These are phyloP conservation scores for Tephrocybe rancida DNA, from an alignment of 768 basidiomycete species.

Conservation along the genomic window DNA sequence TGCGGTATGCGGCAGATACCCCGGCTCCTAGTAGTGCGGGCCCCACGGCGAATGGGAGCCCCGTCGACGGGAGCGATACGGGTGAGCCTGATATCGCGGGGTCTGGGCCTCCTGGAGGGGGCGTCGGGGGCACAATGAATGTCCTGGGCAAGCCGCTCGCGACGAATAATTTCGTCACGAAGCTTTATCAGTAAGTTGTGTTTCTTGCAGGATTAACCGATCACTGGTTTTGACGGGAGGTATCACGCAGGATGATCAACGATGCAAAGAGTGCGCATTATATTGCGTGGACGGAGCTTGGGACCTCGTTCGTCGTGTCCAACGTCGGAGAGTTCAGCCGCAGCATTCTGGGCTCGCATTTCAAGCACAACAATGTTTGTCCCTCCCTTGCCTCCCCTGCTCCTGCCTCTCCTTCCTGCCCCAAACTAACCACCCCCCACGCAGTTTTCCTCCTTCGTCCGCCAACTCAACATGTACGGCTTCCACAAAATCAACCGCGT, in stretches of 20 bases:
- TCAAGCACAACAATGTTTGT: slow-evolving; percentile 87
- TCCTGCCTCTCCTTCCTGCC: neutral
- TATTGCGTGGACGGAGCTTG: slow-evolving; percentile 82
- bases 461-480: slow-evolving; percentile 96
- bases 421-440: neutral
- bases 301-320: slow-evolving; percentile 84
- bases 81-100: slow-evolving; percentile 9
- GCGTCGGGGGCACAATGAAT: slow-evolving; percentile 49
- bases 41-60: slow-evolving; percentile 30
- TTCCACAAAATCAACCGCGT: slow-evolving; percentile 94
- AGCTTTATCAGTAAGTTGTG: slow-evolving; percentile 70
- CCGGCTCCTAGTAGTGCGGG: neutral
- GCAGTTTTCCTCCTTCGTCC: slow-evolving; percentile 91
- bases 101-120: slow-evolving; percentile 33
- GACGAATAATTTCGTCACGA: slow-evolving; percentile 85
- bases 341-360: slow-evolving; percentile 82
- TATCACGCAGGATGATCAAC: slow-evolving; percentile 76
- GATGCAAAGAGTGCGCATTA: slow-evolving; percentile 80
- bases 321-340: slow-evolving; percentile 87
- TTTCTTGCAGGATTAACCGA: neutral
- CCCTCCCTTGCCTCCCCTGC: slow-evolving; percentile 1
- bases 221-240: no score
- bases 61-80: slow-evolving; percentile 51
- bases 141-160: slow-evolving; percentile 68
- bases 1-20: slow-evolving; percentile 11